Evolutionary conservation across 1,284 basidiomycete genomes (phyloP), one percentile per base, ranked within the genome.

Genomic region (Heliocybe sulcata): DNA sequence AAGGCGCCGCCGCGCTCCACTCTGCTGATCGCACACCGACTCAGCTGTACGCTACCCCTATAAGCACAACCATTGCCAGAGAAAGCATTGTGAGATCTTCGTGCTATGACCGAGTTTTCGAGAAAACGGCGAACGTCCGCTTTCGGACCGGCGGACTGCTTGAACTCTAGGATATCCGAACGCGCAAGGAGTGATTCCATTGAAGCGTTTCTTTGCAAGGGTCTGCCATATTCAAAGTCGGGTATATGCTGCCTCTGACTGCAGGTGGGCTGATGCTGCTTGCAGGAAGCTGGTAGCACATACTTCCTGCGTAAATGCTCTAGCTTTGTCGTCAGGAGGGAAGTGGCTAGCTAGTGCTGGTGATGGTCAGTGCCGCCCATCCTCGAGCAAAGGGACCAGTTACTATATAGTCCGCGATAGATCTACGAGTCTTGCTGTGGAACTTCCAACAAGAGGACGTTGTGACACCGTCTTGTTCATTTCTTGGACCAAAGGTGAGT

Each of bases 301-400:
- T 66, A 75, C 69, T 20, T 85, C 85, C 0, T 91, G 88, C 64
- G 81, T 91, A 22, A 91, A 91, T 60, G 77, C 79, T 2, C 74
- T 91, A 2, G 68, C 77, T 0, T 83, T 89, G 63, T 88, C 87
- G 1, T 72, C 72, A 2, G 77, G 79, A 38, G 86, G 85, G 0
- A 72, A 81, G 56, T 90, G 83, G 75, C 67, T 91, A 29, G 88
- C 87, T 0, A 88, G 83, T 64, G 89, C 82, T 12, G 88, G 89
- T 26, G 89, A 92, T 65, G 88, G 88, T 85, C 64, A 54, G 73
- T 35, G n/a, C 33, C 60, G 10, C 56, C 47, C 23, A 8, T 14
- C 19, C 53, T 35, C 20, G 35, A 63, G 61, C 48, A 58, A 54
- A n/a, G 31, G 52, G 45, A 20, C 47, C 54, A 35, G 26, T 8